A percentile compares a stretch with the other conserved stretches of the same genome.
Evolutionary conservation across 176 grass and related monocot species (phyloP).

Genomic region (Avena atlantica): DNA sequence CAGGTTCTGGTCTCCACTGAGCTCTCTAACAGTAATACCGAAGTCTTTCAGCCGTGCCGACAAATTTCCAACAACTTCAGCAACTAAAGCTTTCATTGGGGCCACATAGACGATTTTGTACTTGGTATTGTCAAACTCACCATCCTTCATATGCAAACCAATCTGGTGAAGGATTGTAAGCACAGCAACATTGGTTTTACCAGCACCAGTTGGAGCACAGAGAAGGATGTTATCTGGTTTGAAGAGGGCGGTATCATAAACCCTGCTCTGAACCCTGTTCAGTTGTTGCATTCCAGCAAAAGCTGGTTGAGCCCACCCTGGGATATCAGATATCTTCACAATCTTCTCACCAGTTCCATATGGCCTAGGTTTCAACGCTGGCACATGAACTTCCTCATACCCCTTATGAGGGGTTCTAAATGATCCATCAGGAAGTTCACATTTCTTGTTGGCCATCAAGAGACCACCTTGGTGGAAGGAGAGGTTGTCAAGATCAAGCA

Average conservation of each 20-base stretch:
- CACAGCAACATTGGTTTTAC: conserved; percentile 96
- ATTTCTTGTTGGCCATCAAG: conserved; percentile 91
- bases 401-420: conserved; percentile 83
- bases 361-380: conserved; percentile 66
- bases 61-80: conserved; percentile 97
- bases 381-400: conserved; percentile 89
- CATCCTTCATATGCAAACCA: conserved; percentile 83
- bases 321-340: conserved; percentile 89
- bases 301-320: conserved; percentile 68
- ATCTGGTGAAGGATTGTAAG: conserved; percentile 94
- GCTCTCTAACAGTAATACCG: conserved; percentile 79
- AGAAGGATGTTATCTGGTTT: conserved; percentile 83
- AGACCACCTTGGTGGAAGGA: conserved; percentile 90
- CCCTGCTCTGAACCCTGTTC: conserved; percentile 93
- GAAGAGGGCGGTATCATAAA: conserved; percentile 88
- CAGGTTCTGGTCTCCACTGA: conserved; percentile 91
- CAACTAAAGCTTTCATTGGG: conserved; percentile 97
- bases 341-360: conserved; percentile 76
- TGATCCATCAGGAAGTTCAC: conserved; percentile 74
- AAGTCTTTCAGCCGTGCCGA: conserved; percentile 63
- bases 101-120: conserved; percentile 99
- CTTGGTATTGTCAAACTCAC: conserved; percentile 69
- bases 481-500: conserved; percentile 92
- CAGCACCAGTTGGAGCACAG: conserved; percentile 95
- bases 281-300: conserved; percentile 87